Conservation (phyloP, 495 filamentous ascomycete species). For the Glonium stellatum region DNA sequence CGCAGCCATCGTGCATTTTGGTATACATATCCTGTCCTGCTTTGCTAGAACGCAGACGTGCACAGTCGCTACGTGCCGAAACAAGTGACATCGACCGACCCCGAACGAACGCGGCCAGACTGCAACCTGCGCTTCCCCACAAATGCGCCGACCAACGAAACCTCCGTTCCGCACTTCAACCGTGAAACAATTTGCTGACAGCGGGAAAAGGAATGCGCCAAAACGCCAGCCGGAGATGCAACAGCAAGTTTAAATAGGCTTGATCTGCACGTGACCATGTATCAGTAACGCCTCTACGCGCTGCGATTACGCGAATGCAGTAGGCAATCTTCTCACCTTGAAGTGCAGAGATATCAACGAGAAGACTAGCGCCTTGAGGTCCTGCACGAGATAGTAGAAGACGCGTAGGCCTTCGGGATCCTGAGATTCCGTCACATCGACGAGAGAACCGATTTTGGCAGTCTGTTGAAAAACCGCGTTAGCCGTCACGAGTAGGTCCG, state of each 20-base stretch:
- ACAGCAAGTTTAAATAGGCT: constrained; percentile 28
- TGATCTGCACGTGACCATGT: constrained; percentile 30
- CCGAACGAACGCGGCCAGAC: constrained; percentile 7
- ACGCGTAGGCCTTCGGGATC: constrained; percentile 96
- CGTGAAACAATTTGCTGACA: constrained; percentile 9
- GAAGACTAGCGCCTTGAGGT: constrained; percentile 94
- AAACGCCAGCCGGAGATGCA: constrained; percentile 19
- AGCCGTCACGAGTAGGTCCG: neutral
- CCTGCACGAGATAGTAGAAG: constrained; percentile 99
- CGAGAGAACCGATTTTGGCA: constrained; percentile 94
- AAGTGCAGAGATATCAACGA: constrained; percentile 95
- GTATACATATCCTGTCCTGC: neutral
- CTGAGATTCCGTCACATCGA: constrained; percentile 90
- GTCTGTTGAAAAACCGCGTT: constrained; percentile 51
- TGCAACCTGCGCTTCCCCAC: constrained; percentile 10
- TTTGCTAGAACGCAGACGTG: too few species aligned
- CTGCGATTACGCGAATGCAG: neutral
- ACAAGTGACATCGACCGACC: constrained; percentile 4
- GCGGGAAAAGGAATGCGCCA: constrained; percentile 13
- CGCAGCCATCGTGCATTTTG: neutral
- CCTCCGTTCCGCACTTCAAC: constrained; percentile 2
- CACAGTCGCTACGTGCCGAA: neutral
- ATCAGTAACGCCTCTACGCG: neutral
- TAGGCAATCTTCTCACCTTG: constrained; percentile 53
- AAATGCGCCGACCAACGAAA: constrained; percentile 8